Base-by-base conservation (phyloP, 2,329 filamentous ascomycete species). In the Paecilomyces sp. region DNA sequence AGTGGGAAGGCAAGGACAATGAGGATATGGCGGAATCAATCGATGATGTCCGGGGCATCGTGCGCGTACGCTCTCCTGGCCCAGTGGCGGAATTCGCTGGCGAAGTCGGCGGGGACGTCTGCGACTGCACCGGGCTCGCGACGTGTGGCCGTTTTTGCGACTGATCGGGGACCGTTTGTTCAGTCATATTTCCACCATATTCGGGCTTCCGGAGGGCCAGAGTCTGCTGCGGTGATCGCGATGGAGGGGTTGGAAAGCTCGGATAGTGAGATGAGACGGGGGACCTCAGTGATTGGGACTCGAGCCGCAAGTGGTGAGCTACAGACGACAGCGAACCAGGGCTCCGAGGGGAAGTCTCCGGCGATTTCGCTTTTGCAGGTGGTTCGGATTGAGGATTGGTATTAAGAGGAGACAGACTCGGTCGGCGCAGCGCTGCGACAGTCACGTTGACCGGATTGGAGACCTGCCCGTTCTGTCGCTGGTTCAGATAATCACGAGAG, bases 1-100 rank as follows among this genome's bases (percentile, higher is more conserved):
- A 80, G 59, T 85, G 80, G 58, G 85, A 83, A 9, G 79, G 81
- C 6, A 78, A 74, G 51, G 90, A 91, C 55, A 90, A 82, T 9
- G 85, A 85, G 1, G 93, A 96, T 54, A 95, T 88, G n/a, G 90
- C 89, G 11, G 92, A 97, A 74, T 97, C 93, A 68, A 96, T 93
- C 11, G 93, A 97, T 3, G 90, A 89, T 59, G 89, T 96, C 68
- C 92, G 86, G 59, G 88, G 85, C 66, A 80, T 76, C 55, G 64
- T 63, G 57, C 74, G 72, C 57, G 66, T 57, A 56, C 68, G 70
- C 55, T 72, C 69, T 55, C 66, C 68, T 54, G 66, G 31, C 31
- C 31, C 61, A 59, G 65, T 69, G 56, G 68, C 72, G 55, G 70
- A 70, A 61, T 65, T 71, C 55, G 68, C 65, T 30, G 64, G 62